Conservation (phyloP, 148 eudicot genomes). For the Vaccinium vitisidaea region DNA sequence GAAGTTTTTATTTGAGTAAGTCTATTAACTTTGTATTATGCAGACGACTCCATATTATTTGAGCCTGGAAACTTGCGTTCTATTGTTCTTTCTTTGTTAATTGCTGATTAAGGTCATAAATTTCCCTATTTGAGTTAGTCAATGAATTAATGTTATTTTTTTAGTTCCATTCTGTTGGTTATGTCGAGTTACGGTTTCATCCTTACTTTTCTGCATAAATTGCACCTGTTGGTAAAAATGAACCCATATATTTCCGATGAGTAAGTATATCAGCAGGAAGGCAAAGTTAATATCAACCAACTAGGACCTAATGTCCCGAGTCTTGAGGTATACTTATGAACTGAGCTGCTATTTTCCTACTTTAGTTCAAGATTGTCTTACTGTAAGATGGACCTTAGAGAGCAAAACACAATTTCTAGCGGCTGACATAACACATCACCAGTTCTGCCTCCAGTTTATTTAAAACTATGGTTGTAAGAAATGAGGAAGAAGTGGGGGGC, state of each 20-base stretch:
- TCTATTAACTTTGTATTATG: background rate
- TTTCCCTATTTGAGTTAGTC: background rate
- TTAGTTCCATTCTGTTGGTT: background rate
- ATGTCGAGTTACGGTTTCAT: background rate
- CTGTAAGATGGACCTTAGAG: background rate
- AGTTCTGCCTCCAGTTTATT: slow-evolving; percentile 1
- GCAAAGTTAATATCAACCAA: background rate
- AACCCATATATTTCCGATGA: background rate
- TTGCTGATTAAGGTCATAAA: background rate
- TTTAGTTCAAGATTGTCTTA: background rate
- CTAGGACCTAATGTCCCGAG: background rate
- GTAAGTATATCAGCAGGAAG: background rate
- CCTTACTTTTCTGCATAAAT: background rate
- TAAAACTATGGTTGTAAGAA: background rate
- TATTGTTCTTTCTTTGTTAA: background rate
- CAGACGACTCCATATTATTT: background rate
- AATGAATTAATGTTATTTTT: background rate
- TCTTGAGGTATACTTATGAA: background rate
- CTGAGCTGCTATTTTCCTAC: slow-evolving; percentile 4
- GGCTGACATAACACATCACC: background rate
- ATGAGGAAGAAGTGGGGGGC: background rate
- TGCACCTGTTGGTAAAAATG: background rate
- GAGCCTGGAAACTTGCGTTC: background rate
- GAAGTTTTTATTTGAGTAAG: slow-evolving; percentile 96
- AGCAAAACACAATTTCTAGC: background rate